These are phyloP conservation scores for Jacaranda copaia DNA, from an alignment of 257 asterid genomes.

Conservation along the genomic window DNA sequence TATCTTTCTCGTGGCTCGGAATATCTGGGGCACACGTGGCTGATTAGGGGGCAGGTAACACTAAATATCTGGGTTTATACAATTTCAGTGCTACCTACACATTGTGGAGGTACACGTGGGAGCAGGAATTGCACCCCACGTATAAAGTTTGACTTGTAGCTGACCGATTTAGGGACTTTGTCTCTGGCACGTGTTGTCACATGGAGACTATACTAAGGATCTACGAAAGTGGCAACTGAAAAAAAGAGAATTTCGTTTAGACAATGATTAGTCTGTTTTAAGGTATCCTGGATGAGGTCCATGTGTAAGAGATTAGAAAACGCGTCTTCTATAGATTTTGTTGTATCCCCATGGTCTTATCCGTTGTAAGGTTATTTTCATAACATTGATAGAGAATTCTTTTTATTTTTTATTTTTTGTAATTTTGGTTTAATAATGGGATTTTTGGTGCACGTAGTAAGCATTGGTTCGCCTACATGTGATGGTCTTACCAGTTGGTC, in stretches of 20 bases:
- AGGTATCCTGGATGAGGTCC: background rate
- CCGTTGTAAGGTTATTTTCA: too few relatives aligned
- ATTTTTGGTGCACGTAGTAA: too few relatives aligned
- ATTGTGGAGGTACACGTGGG: conserved; percentile 36
- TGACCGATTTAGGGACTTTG: conserved; percentile 23
- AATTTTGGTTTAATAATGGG: too few relatives aligned
- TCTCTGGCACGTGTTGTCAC: conserved; percentile 30
- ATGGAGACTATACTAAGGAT: too few relatives aligned
- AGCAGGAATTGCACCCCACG: conserved; percentile 14
- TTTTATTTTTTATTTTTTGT: too few relatives aligned
- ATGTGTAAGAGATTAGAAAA: background rate
- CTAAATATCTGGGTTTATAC: conserved; percentile 29
- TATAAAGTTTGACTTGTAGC: conserved; percentile 35
- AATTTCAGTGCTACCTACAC: background rate
- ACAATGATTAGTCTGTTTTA: conserved; percentile 20
- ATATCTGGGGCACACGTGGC: conserved; percentile 36
- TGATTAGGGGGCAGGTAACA: background rate
- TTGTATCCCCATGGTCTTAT: background rate
- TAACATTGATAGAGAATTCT: too few relatives aligned
- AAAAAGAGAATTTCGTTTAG: background rate
- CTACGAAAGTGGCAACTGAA: background rate
- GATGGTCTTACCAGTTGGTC: too few relatives aligned
- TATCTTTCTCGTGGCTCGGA: conserved; percentile 37
- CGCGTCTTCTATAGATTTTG: background rate
- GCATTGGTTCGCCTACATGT: too few relatives aligned